A percentile compares a stretch with the other conserved stretches of the same genome.
Conservation (phyloP, 805 yeast genomes). For the Yarrowia hollandica region DNA sequence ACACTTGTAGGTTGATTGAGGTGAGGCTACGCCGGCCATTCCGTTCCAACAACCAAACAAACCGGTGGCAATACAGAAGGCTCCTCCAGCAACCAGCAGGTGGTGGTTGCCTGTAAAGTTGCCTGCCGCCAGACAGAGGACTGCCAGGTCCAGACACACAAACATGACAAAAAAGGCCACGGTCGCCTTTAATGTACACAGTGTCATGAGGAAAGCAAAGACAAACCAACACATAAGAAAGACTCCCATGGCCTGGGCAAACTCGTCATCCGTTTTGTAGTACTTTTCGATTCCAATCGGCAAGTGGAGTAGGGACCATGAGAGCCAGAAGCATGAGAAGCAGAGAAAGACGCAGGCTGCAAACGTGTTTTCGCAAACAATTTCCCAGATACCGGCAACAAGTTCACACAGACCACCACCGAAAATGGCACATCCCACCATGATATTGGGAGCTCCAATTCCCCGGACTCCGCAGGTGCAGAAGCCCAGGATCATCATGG, state of each 20-base stretch:
- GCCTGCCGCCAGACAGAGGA: constrained; percentile 53
- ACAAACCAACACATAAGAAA: constrained; percentile 62
- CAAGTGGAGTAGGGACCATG: constrained; percentile 56
- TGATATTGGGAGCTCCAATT: constrained; percentile 52
- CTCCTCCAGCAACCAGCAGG: constrained; percentile 57
- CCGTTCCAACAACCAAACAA: constrained; percentile 60
- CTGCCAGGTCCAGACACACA: constrained; percentile 44
- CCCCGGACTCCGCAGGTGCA: constrained; percentile 59
- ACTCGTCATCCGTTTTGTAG: constrained; percentile 40
- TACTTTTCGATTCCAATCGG: constrained; percentile 53
- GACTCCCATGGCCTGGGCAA: constrained; percentile 54
- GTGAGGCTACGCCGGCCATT: constrained; percentile 58
- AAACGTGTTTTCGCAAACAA: constrained; percentile 61
- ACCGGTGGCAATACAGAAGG: constrained; percentile 56
- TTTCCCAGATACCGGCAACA: constrained; percentile 65
- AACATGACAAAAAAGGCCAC: constrained; percentile 62
- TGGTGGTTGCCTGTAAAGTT: constrained; percentile 47
- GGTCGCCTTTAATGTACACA: constrained; percentile 63
- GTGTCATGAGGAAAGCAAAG: constrained; percentile 54
- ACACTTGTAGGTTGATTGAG: constrained; percentile 44
- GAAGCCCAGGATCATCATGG: constrained; percentile 59
- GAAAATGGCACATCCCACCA: constrained; percentile 59
- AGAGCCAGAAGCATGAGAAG: constrained; percentile 65
- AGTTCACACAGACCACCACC: constrained; percentile 62
- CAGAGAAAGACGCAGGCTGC: constrained; percentile 52